Evolutionary conservation across 306 rosid genomes (phyloP).

Genomic region (Sesbania bispinosa): DNA sequence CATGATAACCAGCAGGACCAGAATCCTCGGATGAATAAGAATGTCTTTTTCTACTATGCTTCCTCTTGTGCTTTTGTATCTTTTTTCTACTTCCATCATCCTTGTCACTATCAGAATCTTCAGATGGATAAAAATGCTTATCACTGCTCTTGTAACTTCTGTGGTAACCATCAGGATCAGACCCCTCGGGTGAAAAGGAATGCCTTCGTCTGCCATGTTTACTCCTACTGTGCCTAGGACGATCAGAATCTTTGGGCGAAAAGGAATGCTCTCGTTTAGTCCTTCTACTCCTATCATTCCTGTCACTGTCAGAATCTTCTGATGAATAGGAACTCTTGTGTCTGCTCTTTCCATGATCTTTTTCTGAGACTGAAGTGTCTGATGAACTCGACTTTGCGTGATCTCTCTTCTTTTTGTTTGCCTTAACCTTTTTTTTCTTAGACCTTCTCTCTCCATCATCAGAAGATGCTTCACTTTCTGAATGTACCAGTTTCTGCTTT

Average conservation of each 20-base stretch:
- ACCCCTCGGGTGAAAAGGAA: constrained; percentile 24
- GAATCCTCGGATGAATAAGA: constrained; percentile 31
- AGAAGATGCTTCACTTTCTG: constrained; percentile 42
- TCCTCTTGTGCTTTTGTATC: constrained; percentile 30
- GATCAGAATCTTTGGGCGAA: constrained; percentile 28
- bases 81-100: constrained; percentile 38
- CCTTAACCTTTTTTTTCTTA: constrained; percentile 40
- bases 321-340: constrained; percentile 30
- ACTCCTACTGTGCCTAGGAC: constrained; percentile 27
- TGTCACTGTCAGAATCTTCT: constrained; percentile 42
- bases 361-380: constrained; percentile 44
- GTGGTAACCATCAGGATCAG: constrained; percentile 8
- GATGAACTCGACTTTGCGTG: constrained; percentile 47
- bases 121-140: constrained; percentile 34
- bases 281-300: constrained; percentile 32
- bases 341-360: constrained; percentile 35
- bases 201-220: constrained; percentile 30
- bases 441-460: constrained; percentile 43
- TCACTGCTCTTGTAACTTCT: constrained; percentile 29
- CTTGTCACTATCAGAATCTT: constrained; percentile 42
- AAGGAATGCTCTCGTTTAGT: constrained; percentile 27
- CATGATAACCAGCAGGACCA: constrained; percentile 16
- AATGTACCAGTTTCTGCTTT: constrained; percentile 28
- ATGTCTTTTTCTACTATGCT: constrained; percentile 21
- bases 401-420: constrained; percentile 43